A percentile compares a stretch with the other conserved stretches of the same genome.
phyloP scores from a whole-genome alignment of 805 yeast species.

The Starmerella tilneyi region DNA sequence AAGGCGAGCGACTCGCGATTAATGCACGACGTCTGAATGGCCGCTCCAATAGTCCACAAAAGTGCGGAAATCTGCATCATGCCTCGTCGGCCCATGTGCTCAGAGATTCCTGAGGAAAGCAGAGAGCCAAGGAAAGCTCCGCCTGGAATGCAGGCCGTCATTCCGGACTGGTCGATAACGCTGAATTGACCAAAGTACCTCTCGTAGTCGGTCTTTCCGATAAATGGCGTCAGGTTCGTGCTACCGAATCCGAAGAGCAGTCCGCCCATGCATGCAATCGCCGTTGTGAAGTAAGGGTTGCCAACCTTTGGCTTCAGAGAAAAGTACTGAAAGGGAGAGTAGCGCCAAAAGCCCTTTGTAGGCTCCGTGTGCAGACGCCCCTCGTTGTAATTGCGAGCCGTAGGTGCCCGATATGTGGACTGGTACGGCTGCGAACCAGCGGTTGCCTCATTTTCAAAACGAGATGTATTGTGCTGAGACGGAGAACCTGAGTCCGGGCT shows the following conservation, averaged over 20 bases:
- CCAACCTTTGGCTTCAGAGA: constrained; percentile 13
- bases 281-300: constrained; percentile 48
- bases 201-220: constrained; percentile 41
- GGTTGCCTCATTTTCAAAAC: too few relatives aligned
- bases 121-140: constrained; percentile 59
- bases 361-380: not conserved
- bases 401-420: not conserved
- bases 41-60: constrained; percentile 44
- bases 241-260: constrained; percentile 68
- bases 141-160: constrained; percentile 54
- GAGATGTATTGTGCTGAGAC: too few relatives aligned
- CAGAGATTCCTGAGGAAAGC: constrained; percentile 39
- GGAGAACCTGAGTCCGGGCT: not conserved
- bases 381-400: not conserved
- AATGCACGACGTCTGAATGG: constrained; percentile 38
- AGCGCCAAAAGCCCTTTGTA: not conserved
- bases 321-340: not conserved
- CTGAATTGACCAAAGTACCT: constrained; percentile 37
- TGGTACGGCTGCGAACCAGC: too few relatives aligned
- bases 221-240: constrained; percentile 63
- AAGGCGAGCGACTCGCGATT: constrained; percentile 30
- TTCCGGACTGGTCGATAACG: constrained; percentile 48
- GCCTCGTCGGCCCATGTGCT: constrained; percentile 42
- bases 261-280: constrained; percentile 55
- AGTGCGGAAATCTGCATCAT: constrained; percentile 29